Evolutionary conservation across 768 basidiomycete genomes (phyloP), one percentile per base, ranked within the genome.

Genomic region (Tricholoma furcatifolium): DNA sequence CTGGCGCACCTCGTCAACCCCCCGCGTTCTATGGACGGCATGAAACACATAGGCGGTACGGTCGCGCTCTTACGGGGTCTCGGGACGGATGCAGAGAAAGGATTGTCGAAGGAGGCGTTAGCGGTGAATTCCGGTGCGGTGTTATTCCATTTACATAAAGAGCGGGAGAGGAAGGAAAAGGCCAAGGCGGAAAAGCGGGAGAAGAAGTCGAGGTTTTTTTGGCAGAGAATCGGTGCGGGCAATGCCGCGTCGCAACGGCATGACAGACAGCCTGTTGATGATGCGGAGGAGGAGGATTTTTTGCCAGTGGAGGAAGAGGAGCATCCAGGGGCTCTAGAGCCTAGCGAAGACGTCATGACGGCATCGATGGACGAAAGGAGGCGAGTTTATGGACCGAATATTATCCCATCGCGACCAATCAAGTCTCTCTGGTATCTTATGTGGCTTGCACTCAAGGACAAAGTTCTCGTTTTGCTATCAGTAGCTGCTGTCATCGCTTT

Each of bases 401-500:
- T 85, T 6, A 72, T 94, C 1, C 93, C 93, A 0, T 74, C 70
- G 1, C 81, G 88, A n/a, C 71, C 77, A 20, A 79, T 78, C 52
- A 93, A 91, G 65, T 76, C 79, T 4, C 70, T 96, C 40, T 72
- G 92, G 23, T 74, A 76, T 54, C 74, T 95, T 24, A 93, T 93
- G 88, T 92, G 85, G 85, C 68, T 84, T 39, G 91, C 93, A 1
- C 70, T 93, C 62, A 88, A 92, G 67, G 93, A 96, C 70, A 95
- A 93, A 72, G 91, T 95, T 58, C 72, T 95, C 68, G 81, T 98
- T 55, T 67, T 99, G 45, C 80, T 98, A 35, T 92, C 91, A 15
- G 82, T 98, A 63, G 93, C 96, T 43, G 97, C 97, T 3, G 83
- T 91, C 35, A 80, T 99, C 36, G 97, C 97, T 14, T 77, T 99